Percentiles rank a stretch among this genome's conserved stretches.
phyloP scores from a whole-genome alignment of 208 protist genomes.

The Trypanosoma platydactyli region DNA sequence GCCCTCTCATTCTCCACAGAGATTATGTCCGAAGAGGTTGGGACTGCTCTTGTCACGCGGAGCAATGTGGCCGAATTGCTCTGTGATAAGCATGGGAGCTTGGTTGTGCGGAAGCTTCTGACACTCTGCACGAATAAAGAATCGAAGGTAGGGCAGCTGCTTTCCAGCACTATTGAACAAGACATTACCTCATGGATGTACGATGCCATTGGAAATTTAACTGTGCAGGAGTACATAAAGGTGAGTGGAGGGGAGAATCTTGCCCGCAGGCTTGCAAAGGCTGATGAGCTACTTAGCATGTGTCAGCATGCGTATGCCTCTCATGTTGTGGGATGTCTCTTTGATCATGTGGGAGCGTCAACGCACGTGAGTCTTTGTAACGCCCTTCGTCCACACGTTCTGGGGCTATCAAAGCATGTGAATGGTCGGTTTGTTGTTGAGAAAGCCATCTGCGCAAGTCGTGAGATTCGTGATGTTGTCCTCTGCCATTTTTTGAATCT shows the following conservation, averaged over 20 bases:
- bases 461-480: conserved; percentile 80
- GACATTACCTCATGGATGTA: conserved; percentile 54
- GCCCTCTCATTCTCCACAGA: conserved; percentile 37
- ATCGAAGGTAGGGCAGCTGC: conserved; percentile 61
- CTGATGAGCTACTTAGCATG: conserved; percentile 62
- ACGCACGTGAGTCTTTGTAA: conserved; percentile 73
- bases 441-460: conserved; percentile 67
- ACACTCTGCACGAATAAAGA: conserved; percentile 55
- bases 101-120: conserved; percentile 77
- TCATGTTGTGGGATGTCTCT: conserved; percentile 77
- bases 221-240: conserved; percentile 74
- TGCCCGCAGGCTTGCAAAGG: conserved; percentile 58
- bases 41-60: conserved; percentile 41
- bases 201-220: conserved; percentile 80
- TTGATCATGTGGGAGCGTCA: conserved; percentile 66
- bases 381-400: conserved; percentile 55
- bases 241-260: conserved; percentile 52
- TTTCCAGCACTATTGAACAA: conserved; percentile 59
- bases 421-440: conserved; percentile 90
- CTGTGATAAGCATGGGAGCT: conserved; percentile 57
- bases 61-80: conserved; percentile 59
- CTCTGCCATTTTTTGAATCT: conserved; percentile 66
- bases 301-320: conserved; percentile 65
- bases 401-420: conserved; percentile 63
- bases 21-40: conserved; percentile 55